Evolutionary conservation across 1,139 yeast genomes (phyloP).

Genomic region (Saccharomyces hybrid): DNA sequence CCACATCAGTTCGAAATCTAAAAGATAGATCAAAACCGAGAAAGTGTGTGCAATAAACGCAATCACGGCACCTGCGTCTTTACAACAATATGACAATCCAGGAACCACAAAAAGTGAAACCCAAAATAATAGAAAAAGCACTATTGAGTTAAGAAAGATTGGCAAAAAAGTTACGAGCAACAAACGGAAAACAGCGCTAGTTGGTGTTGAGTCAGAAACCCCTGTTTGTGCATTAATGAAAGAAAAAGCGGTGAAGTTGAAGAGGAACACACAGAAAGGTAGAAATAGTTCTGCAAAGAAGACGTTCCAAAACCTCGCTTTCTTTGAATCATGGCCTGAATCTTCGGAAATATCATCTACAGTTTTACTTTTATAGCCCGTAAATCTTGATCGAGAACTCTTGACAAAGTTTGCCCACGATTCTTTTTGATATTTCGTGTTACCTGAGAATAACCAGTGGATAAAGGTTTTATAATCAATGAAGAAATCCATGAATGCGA

Average conservation of each 20-base stretch:
- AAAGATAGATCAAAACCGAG: slow-evolving; percentile 47
- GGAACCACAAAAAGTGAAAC: slow-evolving; percentile 47
- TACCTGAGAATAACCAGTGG: slow-evolving; percentile 65
- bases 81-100: slow-evolving; percentile 35
- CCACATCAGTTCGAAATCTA: slow-evolving; percentile 55
- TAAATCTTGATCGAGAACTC: slow-evolving; percentile 47
- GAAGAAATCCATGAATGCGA: slow-evolving; percentile 59
- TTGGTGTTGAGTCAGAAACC: slow-evolving; percentile 39
- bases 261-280: slow-evolving; percentile 40
- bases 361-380: slow-evolving; percentile 54
- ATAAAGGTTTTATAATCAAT: slow-evolving; percentile 61
- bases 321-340: slow-evolving; percentile 27
- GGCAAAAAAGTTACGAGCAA: slow-evolving; percentile 48
- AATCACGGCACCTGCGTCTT: slow-evolving; percentile 35
- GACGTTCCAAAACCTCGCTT: slow-evolving; percentile 44
- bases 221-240: slow-evolving; percentile 70
- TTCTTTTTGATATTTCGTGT: slow-evolving; percentile 39
- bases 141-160: slow-evolving; percentile 39
- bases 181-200: slow-evolving; percentile 50
- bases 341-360: slow-evolving; percentile 33
- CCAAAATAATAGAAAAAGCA: slow-evolving; percentile 39
- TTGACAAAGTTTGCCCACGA: slow-evolving; percentile 62
- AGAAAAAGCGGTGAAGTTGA: slow-evolving; percentile 51
- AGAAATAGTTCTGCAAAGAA: slow-evolving; percentile 46
- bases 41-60: slow-evolving; percentile 47